Evolutionary conservation across 2,329 filamentous ascomycete genomes (phyloP), one percentile per base, ranked within the genome.

Genomic region (Xylariomycetidae sp.): DNA sequence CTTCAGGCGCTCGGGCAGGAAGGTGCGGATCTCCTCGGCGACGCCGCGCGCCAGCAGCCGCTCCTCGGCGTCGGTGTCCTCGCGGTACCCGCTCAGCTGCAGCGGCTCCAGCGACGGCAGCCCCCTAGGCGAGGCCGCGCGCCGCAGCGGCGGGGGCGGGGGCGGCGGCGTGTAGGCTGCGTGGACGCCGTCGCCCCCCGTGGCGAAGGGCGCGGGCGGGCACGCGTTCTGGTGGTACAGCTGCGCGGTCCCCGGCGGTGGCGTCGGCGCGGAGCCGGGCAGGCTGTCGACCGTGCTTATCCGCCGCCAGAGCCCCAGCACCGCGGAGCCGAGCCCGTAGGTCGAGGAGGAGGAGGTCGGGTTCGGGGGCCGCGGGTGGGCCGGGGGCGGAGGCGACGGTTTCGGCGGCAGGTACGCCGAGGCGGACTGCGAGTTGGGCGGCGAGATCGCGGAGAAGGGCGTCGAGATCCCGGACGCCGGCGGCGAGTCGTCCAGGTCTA

Each of bases 11-110:
- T 93, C 79, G 1, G 92, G 92, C 15, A 96, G 68, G 51, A 96
- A 79, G 24, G 93, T 74, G 29, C 92, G 75, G 37, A 96, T 95
- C 65, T 96, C 92, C 63, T 96, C 92, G 3, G 90, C 92, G 19
- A 96, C 67, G 9, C 79, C 73, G 31, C 68, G 66, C 13, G 73
- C 82, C 35, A 98, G 69, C 33, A 96, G 67, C 45, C 76, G 74
- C 29, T 77, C 79, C 22, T 68, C 70, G 13, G 62, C 48, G 13
- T 69, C 63, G 4, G 82, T 87, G 48, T 69, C 70, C 2, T 67
- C 62, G 38, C 69, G 67, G 59, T 81, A 86, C 23, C 84, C 84
- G 15, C 67, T 61, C 22, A 96, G 70, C 4, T 72, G 67, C 15
- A 96, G 63, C 0, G 90, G 86, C 36, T 90, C 89, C 31, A 96